Base-by-base conservation (phyloP, 2,329 filamentous ascomycete species). In the Sporothrix phasma region DNA sequence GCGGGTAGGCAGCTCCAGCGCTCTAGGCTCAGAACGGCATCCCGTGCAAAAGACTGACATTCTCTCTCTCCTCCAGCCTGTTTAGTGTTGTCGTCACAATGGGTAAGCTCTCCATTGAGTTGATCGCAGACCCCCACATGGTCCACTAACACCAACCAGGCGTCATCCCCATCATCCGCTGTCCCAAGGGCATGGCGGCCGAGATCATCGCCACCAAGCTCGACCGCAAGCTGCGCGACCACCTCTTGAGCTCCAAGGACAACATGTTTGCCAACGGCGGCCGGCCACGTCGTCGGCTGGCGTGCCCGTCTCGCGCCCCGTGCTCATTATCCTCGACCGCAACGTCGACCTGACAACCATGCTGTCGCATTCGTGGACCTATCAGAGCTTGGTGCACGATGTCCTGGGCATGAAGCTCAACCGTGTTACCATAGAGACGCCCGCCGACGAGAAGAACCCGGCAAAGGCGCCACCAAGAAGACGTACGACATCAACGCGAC, bases 1-100 rank as follows among this genome's bases (percentile, higher is more conserved):
- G 89, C 71, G 94, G 94, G 67, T 66, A 54, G 8, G 64, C 51
- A 29, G 3, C 3, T 11, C n/a, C n/a, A 2, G n/a, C n/a, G 19
- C 24, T 59, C 8, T 5, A 22, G 15, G 19, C 22, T 37, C 31
- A 26, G 34, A n/a, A 49, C 19, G 17, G 3, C 8, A 17, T 43
- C 5, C 17, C 5, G 2, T 43, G 15, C 17, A n/a, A 5, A 7
- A 2, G n/a, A 26, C 45, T 47, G 15, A 45, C 41, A 7, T 5
- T 47, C 46, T 31, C 59, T 43, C 43, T 26, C 10, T 47, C n/a
- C 4, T 26, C 45, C 26, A 68, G 67, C 0, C 79, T 99, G n/a
- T 99, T 97, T 77, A 97, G 92, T 68, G 94, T 99, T 58, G 88
- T 94, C 66, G 94, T 96, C n/a, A 99, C 94, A 5, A 96, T 97